Percentiles rank a stretch among this genome's conserved stretches.
These are phyloP conservation scores for Pseudogymnoascus sp. DNA, from an alignment of 2,329 filamentous ascomycete species.

Conservation along the genomic window DNA sequence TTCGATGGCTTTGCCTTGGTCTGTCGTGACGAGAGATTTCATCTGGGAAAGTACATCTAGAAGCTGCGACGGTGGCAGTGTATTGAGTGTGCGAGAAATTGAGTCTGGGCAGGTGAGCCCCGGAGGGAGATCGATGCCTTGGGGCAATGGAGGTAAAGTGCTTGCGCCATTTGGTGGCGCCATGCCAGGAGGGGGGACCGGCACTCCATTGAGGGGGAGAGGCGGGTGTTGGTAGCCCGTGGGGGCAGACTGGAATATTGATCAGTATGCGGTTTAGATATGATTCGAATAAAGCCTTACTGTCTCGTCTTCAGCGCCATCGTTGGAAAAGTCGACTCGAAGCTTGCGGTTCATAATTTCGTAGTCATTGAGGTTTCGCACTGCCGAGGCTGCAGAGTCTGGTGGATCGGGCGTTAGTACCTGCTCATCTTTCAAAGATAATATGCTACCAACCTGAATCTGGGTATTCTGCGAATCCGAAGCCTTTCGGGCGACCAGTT, in stretches of 20 bases:
- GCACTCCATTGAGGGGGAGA: constrained; percentile 28
- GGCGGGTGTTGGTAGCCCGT: constrained; percentile 28
- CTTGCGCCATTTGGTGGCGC: constrained; percentile 31
- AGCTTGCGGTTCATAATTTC: constrained; percentile 93
- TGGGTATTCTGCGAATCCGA: constrained; percentile 92
- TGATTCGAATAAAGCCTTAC: constrained; percentile 10
- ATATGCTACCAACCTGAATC: constrained; percentile 60
- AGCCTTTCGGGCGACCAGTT: constrained; percentile 89
- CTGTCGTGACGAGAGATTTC: constrained; percentile 78
- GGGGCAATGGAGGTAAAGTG: constrained; percentile 66
- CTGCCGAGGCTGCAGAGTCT: constrained; percentile 82
- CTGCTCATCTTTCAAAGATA: constrained; percentile 9
- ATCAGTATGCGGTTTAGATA: neutral
- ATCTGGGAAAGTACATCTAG: constrained; percentile 91
- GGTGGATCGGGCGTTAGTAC: constrained; percentile 7
- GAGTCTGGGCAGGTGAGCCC: constrained; percentile 81
- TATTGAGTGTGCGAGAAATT: constrained; percentile 84
- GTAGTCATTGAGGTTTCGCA: constrained; percentile 90
- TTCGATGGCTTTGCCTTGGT: constrained; percentile 77
- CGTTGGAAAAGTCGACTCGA: constrained; percentile 92
- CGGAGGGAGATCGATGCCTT: constrained; percentile 75
- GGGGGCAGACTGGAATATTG: constrained; percentile 23
- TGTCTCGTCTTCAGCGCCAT: constrained; percentile 60
- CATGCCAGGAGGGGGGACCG: constrained; percentile 26
- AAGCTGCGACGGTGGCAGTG: constrained; percentile 78